Evolutionary conservation across 306 rosid genomes (phyloP).

Genomic region (Sophora flavescens): DNA sequence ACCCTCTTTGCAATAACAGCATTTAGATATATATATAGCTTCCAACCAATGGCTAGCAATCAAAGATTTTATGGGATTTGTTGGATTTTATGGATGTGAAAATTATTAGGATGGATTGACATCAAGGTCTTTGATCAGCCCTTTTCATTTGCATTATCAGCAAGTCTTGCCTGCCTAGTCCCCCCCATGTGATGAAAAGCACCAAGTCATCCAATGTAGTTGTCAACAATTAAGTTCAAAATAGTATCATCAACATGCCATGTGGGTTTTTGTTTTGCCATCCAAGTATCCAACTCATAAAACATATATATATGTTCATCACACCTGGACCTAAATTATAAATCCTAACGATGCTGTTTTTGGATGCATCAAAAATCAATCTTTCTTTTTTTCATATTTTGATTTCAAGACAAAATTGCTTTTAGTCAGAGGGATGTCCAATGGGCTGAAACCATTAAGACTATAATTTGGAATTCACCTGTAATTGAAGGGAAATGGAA

Average conservation of each 20-base stretch:
- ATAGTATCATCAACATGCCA: constrained; percentile 34
- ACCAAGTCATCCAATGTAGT: constrained; percentile 38
- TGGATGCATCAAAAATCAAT: not conserved
- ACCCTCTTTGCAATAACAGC: constrained; percentile 12
- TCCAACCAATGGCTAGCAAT: constrained; percentile 19
- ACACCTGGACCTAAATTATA: constrained; percentile 17
- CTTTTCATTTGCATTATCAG: constrained; percentile 26
- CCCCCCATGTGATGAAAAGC: constrained; percentile 51
- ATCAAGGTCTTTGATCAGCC: constrained; percentile 14
- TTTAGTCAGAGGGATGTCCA: not conserved
- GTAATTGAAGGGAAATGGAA: not conserved
- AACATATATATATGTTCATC: constrained; percentile 12
- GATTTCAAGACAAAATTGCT: not conserved
- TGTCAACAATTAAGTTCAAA: constrained; percentile 39
- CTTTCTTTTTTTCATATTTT: not conserved
- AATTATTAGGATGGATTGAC: not conserved
- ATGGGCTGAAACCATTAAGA: not conserved
- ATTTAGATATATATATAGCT: not conserved
- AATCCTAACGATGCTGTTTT: constrained; percentile 4
- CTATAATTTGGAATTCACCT: not conserved
- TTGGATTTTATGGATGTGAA: constrained; percentile 27
- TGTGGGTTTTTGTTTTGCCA: constrained; percentile 25
- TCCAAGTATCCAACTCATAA: constrained; percentile 28
- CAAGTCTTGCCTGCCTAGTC: constrained; percentile 42
- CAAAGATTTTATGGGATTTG: constrained; percentile 20